Conservation (phyloP, 2,329 filamentous ascomycete species). For the Xylaria sp. region DNA sequence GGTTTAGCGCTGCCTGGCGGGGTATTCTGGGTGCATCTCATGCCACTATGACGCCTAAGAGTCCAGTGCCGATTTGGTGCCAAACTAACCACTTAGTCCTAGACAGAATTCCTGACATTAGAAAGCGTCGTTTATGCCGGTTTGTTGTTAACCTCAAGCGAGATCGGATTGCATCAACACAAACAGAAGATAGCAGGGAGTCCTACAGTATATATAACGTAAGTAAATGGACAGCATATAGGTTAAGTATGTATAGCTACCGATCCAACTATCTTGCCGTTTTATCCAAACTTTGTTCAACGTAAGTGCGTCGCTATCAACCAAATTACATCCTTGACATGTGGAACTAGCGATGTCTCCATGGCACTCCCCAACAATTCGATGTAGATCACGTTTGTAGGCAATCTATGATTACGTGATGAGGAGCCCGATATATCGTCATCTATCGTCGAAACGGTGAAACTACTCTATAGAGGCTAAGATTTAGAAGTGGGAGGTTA, state of each 20-base stretch:
- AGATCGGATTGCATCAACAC: neutral
- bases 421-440: neutral
- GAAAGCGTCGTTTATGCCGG: neutral
- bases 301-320: neutral
- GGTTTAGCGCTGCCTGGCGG: neutral
- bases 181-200: neutral
- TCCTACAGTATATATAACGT: neutral
- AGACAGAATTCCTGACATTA: too few species aligned
- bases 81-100: too few species aligned
- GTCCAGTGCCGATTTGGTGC: too few species aligned
- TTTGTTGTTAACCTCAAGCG: neutral
- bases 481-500: constrained; percentile 2
- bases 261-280: neutral
- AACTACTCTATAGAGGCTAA: neutral
- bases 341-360: too few species aligned
- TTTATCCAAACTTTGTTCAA: neutral
- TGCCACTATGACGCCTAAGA: too few species aligned
- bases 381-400: too few species aligned
- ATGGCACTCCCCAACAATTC: too few species aligned
- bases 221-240: neutral
- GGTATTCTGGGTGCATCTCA: too few species aligned
- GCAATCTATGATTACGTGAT: neutral
- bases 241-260: too few species aligned
- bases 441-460: neutral
- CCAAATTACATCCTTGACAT: too few species aligned